phyloP scores from a whole-genome alignment of 192 early-diverging fungal genomes.

The Fimicolochytrium jonesii region DNA sequence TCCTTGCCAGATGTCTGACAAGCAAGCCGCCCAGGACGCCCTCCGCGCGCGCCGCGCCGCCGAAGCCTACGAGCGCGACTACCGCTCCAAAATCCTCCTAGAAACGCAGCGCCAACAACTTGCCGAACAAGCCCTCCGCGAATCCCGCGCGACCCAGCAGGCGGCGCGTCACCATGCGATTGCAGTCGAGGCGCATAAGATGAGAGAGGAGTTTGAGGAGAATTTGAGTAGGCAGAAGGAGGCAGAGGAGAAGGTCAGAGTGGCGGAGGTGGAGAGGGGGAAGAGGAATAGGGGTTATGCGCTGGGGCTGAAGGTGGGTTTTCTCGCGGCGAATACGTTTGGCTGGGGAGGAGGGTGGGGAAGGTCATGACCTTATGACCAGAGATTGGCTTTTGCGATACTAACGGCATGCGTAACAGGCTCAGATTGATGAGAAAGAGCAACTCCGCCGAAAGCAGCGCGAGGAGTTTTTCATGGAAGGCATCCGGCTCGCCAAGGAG shows the following conservation, averaged over 20 bases:
- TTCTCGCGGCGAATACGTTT: too few relatives aligned
- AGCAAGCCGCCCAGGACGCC: conserved; percentile 56
- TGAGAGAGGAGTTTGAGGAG: conserved; percentile 53
- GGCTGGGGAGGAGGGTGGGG: too few relatives aligned
- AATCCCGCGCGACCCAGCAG: conserved; percentile 46
- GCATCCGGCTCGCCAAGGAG: conserved; percentile 42
- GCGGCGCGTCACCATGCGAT: conserved; percentile 52
- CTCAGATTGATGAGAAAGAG: conserved; percentile 54
- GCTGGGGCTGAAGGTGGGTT: conserved; percentile 43
- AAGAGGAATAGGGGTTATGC: conserved; percentile 50
- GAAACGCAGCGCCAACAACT: conserved; percentile 34
- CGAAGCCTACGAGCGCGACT: conserved; percentile 59
- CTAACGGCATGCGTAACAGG: conserved; percentile 18
- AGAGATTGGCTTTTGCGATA: too few relatives aligned
- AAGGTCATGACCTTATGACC: too few relatives aligned
- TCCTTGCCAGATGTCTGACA: conserved; percentile 45
- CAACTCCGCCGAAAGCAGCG: conserved; percentile 32
- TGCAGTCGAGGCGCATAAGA: conserved; percentile 52
- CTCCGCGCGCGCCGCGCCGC: conserved; percentile 49
- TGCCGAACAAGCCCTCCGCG: conserved; percentile 38
- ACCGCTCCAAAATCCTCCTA: conserved; percentile 46
- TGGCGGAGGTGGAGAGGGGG: conserved; percentile 29
- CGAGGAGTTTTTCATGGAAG: conserved; percentile 61
- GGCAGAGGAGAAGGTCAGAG: conserved; percentile 38
- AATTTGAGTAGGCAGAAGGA: conserved; percentile 47